phyloP scores from a whole-genome alignment of 1,284 basidiomycete genomes.

The Puccinia novopanici region DNA sequence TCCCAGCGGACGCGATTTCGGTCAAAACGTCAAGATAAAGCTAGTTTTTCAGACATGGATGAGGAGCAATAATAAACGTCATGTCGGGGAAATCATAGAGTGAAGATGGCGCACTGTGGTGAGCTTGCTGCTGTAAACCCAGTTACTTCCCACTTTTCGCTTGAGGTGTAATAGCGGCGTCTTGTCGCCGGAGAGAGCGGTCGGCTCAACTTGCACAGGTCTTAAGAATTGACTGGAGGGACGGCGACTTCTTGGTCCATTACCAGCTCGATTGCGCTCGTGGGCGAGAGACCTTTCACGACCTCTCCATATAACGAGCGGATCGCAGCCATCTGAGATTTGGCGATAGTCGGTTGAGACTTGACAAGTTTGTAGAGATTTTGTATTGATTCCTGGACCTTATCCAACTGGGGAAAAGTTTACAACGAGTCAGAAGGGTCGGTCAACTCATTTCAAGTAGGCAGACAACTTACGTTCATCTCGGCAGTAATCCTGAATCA shows the following conservation, averaged over 20 bases:
- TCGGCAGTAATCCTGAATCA: conserved; percentile 67
- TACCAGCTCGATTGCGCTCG: conserved; percentile 52
- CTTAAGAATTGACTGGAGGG: conserved; percentile 92
- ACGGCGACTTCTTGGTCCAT: conserved; percentile 69
- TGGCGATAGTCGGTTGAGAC: conserved; percentile 91
- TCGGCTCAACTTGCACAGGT: conserved; percentile 71
- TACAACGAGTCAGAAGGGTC: neutral
- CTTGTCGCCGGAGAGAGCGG: conserved; percentile 81
- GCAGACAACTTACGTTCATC: conserved; percentile 35
- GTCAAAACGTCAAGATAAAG: conserved; percentile 85
- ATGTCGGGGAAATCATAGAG: conserved; percentile 66
- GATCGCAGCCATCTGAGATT: conserved; percentile 96
- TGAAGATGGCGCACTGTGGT: conserved; percentile 62
- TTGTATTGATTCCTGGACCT: conserved; percentile 91
- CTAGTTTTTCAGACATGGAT: conserved; percentile 34
- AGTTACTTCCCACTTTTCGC: conserved; percentile 90
- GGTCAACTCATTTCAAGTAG: neutral
- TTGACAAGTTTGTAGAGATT: conserved; percentile 98
- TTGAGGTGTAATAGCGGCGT: conserved; percentile 93
- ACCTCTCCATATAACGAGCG: conserved; percentile 95
- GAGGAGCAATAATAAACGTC: neutral
- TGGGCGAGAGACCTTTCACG: conserved; percentile 62
- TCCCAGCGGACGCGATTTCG: conserved; percentile 96
- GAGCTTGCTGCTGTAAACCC: conserved; percentile 95
- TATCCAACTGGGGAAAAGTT: conserved; percentile 67